These are phyloP conservation scores for Cercophora scortea DNA, from an alignment of 495 filamentous ascomycete species.

Conservation along the genomic window DNA sequence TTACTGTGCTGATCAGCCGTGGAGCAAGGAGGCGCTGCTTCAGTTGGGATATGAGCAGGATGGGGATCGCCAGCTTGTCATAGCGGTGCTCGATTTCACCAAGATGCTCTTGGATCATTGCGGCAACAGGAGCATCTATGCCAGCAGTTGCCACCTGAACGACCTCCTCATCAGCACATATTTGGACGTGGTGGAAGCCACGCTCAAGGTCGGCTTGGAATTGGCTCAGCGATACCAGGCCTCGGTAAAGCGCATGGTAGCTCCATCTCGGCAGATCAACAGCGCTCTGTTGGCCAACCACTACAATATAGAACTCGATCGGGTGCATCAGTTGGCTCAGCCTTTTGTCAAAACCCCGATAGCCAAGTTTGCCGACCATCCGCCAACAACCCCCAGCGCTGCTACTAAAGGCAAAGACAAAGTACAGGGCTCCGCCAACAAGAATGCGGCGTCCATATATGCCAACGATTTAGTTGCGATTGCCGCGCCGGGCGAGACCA, in stretches of 20 bases:
- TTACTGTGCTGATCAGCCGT: constrained; percentile 29
- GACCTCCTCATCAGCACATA: constrained; percentile 83
- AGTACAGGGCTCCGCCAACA: constrained; percentile 18
- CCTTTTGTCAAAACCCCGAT: constrained; percentile 68
- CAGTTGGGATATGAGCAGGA: constrained; percentile 57
- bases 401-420: constrained; percentile 69
- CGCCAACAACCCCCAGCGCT: constrained; percentile 38
- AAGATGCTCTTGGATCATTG: constrained; percentile 84
- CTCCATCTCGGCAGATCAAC: constrained; percentile 54
- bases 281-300: constrained; percentile 70
- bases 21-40: constrained; percentile 41
- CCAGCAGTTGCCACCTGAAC: constrained; percentile 78
- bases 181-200: constrained; percentile 61
- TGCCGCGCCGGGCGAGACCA: constrained; percentile 38
- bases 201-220: constrained; percentile 69
- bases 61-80: constrained; percentile 72
- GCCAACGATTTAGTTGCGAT: constrained; percentile 73
- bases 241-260: constrained; percentile 60
- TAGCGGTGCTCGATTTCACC: constrained; percentile 76
- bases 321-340: constrained; percentile 70
- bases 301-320: constrained; percentile 90
- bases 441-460: constrained; percentile 48
- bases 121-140: constrained; percentile 94
- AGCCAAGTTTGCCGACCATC: constrained; percentile 24
- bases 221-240: constrained; percentile 90